phyloP scores from a whole-genome alignment of 2,329 filamentous ascomycete species.

The Fusarium paranaense region DNA sequence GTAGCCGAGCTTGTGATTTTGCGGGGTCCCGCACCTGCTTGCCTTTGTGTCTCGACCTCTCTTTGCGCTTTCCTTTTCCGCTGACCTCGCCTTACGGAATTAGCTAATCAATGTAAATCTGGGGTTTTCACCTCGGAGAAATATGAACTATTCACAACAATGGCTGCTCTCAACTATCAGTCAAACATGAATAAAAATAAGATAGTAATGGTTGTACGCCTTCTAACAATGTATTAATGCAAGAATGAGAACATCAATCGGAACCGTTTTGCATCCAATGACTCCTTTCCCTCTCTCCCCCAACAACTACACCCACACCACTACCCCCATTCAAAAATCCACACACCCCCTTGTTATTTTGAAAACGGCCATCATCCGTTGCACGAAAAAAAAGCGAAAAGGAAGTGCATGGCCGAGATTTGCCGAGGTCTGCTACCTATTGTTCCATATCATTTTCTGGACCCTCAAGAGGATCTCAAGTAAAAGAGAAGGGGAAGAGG shows the following conservation, averaged over 20 bases:
- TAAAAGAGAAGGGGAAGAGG: not conserved
- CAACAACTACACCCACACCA: not conserved
- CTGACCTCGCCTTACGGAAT: slow-evolving; percentile 9
- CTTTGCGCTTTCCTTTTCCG: not conserved
- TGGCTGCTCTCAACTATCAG: not conserved
- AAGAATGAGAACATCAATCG: not conserved
- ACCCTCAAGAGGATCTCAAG: not conserved
- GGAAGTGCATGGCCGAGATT: slow-evolving; percentile 34
- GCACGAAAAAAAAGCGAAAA: slow-evolving; percentile 1
- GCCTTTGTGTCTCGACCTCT: not conserved
- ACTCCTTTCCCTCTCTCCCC: slow-evolving; percentile 10
- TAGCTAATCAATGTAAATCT: slow-evolving; percentile 20
- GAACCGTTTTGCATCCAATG: slow-evolving; percentile 7
- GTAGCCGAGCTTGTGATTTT: slow-evolving; percentile 70
- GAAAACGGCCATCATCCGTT: slow-evolving; percentile 25
- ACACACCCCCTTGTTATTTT: not conserved
- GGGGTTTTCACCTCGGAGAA: not conserved
- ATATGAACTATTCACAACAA: not conserved
- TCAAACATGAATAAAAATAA: not conserved
- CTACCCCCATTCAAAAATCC: not conserved
- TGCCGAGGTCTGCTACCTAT: slow-evolving; percentile 30
- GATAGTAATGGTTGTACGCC: not conserved
- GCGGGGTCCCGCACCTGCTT: slow-evolving; percentile 53
- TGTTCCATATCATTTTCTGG: slow-evolving; percentile 8
- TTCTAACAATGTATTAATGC: not conserved